A percentile compares a stretch with the other conserved stretches of the same genome.
Conservation (phyloP, 371 early-diverging fungal genomes). For the Mucor plumbeus region DNA sequence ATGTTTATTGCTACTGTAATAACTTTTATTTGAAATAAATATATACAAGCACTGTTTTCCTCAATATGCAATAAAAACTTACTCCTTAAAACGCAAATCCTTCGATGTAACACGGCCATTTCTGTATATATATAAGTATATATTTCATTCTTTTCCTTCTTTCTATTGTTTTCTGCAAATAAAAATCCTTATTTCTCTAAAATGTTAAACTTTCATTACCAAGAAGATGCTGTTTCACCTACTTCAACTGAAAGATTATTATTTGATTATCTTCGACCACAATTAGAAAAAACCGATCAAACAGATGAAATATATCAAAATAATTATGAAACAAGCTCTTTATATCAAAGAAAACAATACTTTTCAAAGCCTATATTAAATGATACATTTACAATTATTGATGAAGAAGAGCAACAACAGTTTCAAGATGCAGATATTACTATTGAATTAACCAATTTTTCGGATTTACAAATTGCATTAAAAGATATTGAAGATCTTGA, state of each 20-base stretch:
- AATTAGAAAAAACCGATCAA: slow-evolving; percentile 7
- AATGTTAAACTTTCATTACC: not conserved
- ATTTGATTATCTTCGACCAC: slow-evolving; percentile 19
- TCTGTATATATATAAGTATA: not conserved
- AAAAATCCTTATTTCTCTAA: not conserved
- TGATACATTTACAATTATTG: slow-evolving; percentile 10
- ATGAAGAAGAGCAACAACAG: slow-evolving; percentile 12
- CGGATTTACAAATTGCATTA: slow-evolving; percentile 22
- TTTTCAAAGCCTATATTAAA: slow-evolving; percentile 14
- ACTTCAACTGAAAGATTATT: slow-evolving; percentile 20
- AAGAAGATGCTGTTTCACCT: slow-evolving; percentile 3
- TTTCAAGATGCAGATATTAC: slow-evolving; percentile 4
- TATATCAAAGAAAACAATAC: not conserved
- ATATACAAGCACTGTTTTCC: not conserved
- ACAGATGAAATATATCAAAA: not conserved
- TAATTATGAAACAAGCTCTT: not conserved
- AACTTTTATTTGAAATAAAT: no score
- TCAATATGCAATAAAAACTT: not conserved
- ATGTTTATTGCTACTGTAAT: no score
- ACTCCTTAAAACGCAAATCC: slow-evolving; percentile 2
- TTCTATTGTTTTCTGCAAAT: not conserved
- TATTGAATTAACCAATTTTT: slow-evolving; percentile 20
- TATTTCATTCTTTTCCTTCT: not conserved
- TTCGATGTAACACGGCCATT: not conserved
- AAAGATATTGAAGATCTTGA: slow-evolving; percentile 21